These are phyloP conservation scores for Dovyalis caffra DNA, from an alignment of 345 rosid species.

Conservation along the genomic window DNA sequence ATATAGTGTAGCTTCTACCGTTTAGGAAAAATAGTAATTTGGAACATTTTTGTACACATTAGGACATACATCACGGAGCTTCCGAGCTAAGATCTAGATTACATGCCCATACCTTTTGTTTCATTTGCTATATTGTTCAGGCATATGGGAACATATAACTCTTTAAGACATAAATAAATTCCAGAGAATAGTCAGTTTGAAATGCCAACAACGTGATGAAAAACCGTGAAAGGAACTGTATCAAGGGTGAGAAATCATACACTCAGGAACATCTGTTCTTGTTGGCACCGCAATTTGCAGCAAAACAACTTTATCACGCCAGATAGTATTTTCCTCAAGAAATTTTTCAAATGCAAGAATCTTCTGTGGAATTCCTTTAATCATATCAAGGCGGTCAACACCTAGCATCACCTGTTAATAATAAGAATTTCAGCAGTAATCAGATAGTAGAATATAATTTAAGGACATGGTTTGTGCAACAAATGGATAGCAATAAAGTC, in stretches of 20 bases:
- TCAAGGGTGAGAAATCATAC: conserved; percentile 43
- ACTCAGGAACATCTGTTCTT: conserved; percentile 99
- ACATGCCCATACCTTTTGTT: neutral
- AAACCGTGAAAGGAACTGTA: conserved; percentile 7
- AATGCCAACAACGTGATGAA: conserved; percentile 2
- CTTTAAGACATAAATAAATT: neutral
- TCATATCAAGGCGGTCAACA: conserved; percentile 99
- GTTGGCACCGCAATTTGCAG: conserved; percentile 99
- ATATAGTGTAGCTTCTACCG: neutral
- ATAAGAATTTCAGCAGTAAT: neutral
- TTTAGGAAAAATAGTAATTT: neutral
- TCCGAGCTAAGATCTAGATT: neutral
- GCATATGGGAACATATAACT: neutral
- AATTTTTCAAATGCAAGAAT: conserved; percentile 97
- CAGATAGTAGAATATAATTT: neutral
- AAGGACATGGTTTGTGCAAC: neutral
- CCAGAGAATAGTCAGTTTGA: neutral
- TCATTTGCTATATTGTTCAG: neutral
- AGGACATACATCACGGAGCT: neutral
- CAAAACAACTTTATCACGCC: conserved; percentile 98
- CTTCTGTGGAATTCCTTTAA: conserved; percentile 99
- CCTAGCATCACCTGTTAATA: conserved; percentile 88
- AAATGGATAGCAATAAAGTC: neutral
- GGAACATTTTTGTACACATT: neutral
- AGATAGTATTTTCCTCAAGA: conserved; percentile 89